Base-by-base conservation (phyloP, 2,329 filamentous ascomycete species). In the Tolypocladium pustulatum region DNA sequence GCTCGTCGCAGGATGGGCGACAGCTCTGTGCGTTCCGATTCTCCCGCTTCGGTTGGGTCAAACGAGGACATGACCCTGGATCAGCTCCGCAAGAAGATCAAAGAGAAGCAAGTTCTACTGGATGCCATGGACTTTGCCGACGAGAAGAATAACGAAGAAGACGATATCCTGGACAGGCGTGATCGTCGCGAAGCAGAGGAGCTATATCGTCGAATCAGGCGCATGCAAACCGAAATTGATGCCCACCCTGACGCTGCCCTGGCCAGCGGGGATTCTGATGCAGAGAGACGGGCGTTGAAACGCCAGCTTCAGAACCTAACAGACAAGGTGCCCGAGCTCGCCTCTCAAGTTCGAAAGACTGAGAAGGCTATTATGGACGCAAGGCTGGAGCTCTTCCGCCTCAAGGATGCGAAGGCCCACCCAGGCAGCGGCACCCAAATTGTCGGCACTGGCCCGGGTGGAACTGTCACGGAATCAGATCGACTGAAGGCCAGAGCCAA, bases 71-170 rank as follows among this genome's bases (percentile, higher is more conserved):
- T 96, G 65, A 87, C 85, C 5, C 72, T 96, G 34, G 93, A 97
- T 34, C 92, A 97, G 71, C 76, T 99, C 60, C 87, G 84, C 65
- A 99, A 99, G 78, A 91, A 90, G 71, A 91, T 99, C 60, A 87
- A 87, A 59, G 94, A 99, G 78, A 94, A 95, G 75, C 91, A 97
- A 73, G 87, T 99, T 49, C 79, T 99, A 62, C 79, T 99, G 17
- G 93, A 99, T 73, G 94, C 94, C 0, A 93, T 97, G 76, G 94
- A 99, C 69, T 97, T 97, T 72, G 88, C 90, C 62, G 94, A 97
- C 65, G 93, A 97, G 75, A 90, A 90, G 68, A 85, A 87, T 41
- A 83, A 85, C 4, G 94, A 99, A 66, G 90, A 97, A 68, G 93
- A 99, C 63, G 93, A 97, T 65, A 86, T 89, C 22, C 82, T 97